Evolutionary conservation across 75 land plant genomes (phyloP), one percentile per base, ranked within the genome.

Genomic region (Cryptomeria japonica): DNA sequence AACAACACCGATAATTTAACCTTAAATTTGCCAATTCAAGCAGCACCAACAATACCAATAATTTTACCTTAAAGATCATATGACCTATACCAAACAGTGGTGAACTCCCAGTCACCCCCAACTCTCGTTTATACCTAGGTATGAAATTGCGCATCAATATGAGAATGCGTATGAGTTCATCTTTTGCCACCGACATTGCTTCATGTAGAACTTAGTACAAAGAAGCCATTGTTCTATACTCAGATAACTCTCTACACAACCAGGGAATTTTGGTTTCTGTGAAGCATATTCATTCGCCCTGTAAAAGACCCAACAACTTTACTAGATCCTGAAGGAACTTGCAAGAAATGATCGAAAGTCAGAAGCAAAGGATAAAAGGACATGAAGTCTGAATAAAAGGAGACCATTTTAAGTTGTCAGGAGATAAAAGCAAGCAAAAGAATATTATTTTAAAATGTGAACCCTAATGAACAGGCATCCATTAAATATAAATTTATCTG

Each of bases 161-260:
- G 82, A 97, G 95, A 49, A 97, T 92, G 61, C 97, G 94, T 95
- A 97, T 94, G n/a, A 97, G 95, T 92, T 97, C 97, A 89, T 97
- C 99, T 87, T 97, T 97, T 31, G 99, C 97, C 77, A 97, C 97
- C 0, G 97, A 97, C 3, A 90, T 97, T 97, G 91, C 96, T 94
- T 80, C 96, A 97, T 92, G 89, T 75, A 87, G 32, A 76, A 47
- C 1, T 70, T 25, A 83, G 85, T 31, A 38, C 38, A 82, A 46
- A n/a, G 28, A 1, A 2, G 83, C 97, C 99, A 96, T 15, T 94
- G 93, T 31, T 96, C 87, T 12, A 97, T 92, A 46, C 96, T 97
- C 90, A 96, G 87, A 5, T 90, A 92, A 80, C 91, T 87, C 88
- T 97, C 97, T 0, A 80, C 93, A 87, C 97, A 96, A 12, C 99